Evolutionary conservation across 2,329 filamentous ascomycete genomes (phyloP).

Genomic region (Fulvia fulva): DNA sequence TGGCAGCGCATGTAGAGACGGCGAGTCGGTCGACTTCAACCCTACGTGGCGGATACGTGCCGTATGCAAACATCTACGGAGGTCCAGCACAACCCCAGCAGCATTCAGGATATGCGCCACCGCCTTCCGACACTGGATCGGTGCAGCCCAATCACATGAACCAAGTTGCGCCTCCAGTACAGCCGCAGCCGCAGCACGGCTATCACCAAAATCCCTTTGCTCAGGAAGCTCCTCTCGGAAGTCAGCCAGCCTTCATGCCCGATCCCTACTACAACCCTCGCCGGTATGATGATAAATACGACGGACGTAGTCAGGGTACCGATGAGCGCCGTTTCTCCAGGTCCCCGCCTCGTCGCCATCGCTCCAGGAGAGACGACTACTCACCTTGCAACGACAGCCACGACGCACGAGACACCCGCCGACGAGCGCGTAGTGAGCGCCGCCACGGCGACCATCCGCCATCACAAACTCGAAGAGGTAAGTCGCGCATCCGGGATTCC

Average conservation of each 20-base stretch:
- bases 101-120: conserved; percentile 13
- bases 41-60: conserved; percentile 29
- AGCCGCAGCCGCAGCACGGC: conserved; percentile 13
- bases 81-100: conserved; percentile 13
- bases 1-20: conserved; percentile 7
- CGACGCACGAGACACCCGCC: conserved; percentile 4
- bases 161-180: conserved; percentile 19
- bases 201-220: conserved; percentile 30
- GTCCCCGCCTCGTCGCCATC: not conserved
- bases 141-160: conserved; percentile 24
- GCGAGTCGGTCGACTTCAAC: conserved; percentile 19
- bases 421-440: conserved; percentile 18
- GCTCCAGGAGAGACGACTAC: conserved; percentile 9
- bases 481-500: conserved; percentile 23
- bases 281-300: conserved; percentile 13
- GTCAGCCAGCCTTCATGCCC: conserved; percentile 19
- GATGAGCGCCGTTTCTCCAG: conserved; percentile 7
- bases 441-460: conserved; percentile 10
- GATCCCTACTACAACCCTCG: conserved; percentile 15
- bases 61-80: conserved; percentile 35
- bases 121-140: conserved; percentile 21
- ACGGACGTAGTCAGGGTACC: conserved; percentile 12
- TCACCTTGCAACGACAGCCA: conserved; percentile 11
- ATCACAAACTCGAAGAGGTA: conserved; percentile 24
- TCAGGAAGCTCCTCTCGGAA: conserved; percentile 22